Evolutionary conservation across 345 rosid genomes (phyloP).

Genomic region (Cardiospermum halicacabum): DNA sequence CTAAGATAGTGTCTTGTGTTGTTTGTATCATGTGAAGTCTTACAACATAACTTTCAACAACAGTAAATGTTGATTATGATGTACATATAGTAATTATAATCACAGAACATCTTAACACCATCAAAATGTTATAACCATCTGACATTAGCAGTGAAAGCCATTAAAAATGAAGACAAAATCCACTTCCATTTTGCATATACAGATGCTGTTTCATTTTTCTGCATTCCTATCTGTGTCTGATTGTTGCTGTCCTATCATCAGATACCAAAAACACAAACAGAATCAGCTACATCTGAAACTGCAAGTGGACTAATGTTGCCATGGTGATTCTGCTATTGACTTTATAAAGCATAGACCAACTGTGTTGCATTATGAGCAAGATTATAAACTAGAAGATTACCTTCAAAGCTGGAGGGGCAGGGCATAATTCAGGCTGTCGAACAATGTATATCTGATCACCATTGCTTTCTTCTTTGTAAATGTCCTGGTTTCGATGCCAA

Average conservation of each 20-base stretch:
- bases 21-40: too few species aligned
- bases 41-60: too few species aligned
- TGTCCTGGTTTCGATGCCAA: slow-evolving; percentile 87
- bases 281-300: background rate
- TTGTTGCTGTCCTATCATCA: slow-evolving; percentile 14
- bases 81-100: too few species aligned
- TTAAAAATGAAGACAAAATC: slow-evolving; percentile 6
- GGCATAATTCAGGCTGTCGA: slow-evolving; percentile 55
- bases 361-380: background rate
- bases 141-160: background rate
- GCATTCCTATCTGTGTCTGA: slow-evolving; percentile 9
- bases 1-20: too few species aligned
- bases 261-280: background rate
- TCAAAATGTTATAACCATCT: background rate
- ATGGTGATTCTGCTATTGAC: background rate
- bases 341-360: background rate
- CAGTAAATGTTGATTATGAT: too few species aligned
- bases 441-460: slow-evolving; percentile 79
- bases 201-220: slow-evolving; percentile 10
- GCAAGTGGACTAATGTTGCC: background rate
- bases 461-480: slow-evolving; percentile 37
- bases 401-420: slow-evolving; percentile 20
- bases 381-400: slow-evolving; percentile 8
- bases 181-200: slow-evolving; percentile 12
- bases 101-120: too few species aligned